Conservation (phyloP, 192 early-diverging fungal genomes). For the Oehlia diaphana region DNA sequence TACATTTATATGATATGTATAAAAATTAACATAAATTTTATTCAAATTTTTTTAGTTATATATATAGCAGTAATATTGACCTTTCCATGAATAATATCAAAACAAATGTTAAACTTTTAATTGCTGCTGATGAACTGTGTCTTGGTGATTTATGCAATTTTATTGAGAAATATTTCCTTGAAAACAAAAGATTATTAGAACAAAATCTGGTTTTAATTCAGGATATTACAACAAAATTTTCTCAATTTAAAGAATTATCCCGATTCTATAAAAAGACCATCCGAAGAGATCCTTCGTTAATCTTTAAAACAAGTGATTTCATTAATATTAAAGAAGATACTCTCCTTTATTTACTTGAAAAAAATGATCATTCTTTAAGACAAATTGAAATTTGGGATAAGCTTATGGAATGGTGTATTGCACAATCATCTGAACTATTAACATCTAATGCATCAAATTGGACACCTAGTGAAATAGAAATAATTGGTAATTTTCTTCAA, state of each 20-base stretch:
- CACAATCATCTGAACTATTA: not conserved
- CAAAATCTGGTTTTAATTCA: not conserved
- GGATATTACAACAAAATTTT: not conserved
- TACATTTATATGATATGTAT: too few species aligned
- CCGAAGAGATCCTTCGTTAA: not conserved
- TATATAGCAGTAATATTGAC: not conserved
- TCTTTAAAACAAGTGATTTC: not conserved
- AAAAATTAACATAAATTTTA: too few species aligned
- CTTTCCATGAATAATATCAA: not conserved
- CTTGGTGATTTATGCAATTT: not conserved
- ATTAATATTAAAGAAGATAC: not conserved
- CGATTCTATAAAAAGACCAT: not conserved
- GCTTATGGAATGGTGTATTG: not conserved
- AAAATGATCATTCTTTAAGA: not conserved
- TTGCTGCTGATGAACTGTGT: not conserved
- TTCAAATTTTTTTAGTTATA: not conserved
- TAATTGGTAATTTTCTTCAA: not conserved
- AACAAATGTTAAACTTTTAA: not conserved
- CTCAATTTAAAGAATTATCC: not conserved
- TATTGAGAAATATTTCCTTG: not conserved
- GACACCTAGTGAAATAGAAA: not conserved
- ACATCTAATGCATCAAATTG: not conserved
- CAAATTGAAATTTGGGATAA: not conserved
- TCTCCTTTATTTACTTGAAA: not conserved
- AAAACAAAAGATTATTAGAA: not conserved